A percentile compares a stretch with the other conserved stretches of the same genome.
phyloP scores from a whole-genome alignment of 768 basidiomycete species.

The Boletus rex-veris region DNA sequence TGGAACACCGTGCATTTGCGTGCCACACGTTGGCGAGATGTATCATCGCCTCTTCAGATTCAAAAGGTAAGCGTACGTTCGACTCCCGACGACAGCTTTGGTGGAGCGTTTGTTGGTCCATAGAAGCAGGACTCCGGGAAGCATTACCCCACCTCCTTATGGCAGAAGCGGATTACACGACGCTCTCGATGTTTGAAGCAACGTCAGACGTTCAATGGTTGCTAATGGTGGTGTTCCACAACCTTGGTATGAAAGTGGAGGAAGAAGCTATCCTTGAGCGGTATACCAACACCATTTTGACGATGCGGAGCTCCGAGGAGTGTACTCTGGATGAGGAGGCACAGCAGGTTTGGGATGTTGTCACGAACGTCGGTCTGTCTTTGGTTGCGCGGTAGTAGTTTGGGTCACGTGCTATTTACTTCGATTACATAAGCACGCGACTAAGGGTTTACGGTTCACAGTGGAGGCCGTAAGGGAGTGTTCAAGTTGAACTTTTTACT shows the following conservation, averaged over 20 bases:
- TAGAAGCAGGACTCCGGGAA: constrained; percentile 43
- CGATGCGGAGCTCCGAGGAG: constrained; percentile 41
- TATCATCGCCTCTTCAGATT: constrained; percentile 56
- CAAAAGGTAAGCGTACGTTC: constrained; percentile 37
- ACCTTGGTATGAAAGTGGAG: constrained; percentile 51
- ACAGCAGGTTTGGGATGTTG: constrained; percentile 52
- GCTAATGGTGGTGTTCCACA: constrained; percentile 68
- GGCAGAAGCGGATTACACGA: constrained; percentile 64
- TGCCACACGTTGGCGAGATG: constrained; percentile 74
- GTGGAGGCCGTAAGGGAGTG: not conserved
- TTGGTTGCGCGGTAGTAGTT: constrained; percentile 38
- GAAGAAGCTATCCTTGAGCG: constrained; percentile 53
- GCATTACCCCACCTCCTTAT: constrained; percentile 58
- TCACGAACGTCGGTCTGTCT: constrained; percentile 55
- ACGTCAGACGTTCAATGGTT: constrained; percentile 70
- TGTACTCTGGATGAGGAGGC: constrained; percentile 50
- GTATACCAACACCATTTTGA: constrained; percentile 44
- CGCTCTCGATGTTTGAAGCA: constrained; percentile 56
- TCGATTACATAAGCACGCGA: constrained; percentile 22
- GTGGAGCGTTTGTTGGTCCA: constrained; percentile 14
- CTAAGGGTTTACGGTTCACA: constrained; percentile 1
- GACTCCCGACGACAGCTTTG: not conserved
- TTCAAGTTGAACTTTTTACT: constrained; percentile 13
- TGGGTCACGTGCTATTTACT: constrained; percentile 21
- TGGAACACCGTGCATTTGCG: constrained; percentile 73